phyloP scores from a whole-genome alignment of 2,329 filamentous ascomycete genomes.

The Coniella lustricola region DNA sequence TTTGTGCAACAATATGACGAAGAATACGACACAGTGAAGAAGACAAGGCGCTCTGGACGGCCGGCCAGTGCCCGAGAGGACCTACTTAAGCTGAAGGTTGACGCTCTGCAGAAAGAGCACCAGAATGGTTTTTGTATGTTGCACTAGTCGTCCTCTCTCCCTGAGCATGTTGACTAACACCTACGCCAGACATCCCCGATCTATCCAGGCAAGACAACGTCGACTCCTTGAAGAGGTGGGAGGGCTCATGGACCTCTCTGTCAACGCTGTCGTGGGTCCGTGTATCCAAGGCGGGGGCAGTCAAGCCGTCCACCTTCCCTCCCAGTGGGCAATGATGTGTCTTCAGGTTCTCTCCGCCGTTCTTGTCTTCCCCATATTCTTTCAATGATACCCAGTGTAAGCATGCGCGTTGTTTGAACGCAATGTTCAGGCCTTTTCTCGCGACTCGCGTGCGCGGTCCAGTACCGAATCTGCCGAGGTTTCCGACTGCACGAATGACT shows the following conservation, averaged over 20 bases:
- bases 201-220: conserved; percentile 61
- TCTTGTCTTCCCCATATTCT: neutral
- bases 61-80: conserved; percentile 74
- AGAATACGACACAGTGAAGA: conserved; percentile 59
- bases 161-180: conserved; percentile 14
- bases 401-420: neutral
- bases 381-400: neutral
- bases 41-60: conserved; percentile 67
- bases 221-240: conserved; percentile 63
- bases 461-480: too few species aligned
- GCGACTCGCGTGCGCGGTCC: neutral
- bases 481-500: too few species aligned
- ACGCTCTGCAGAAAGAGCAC: conserved; percentile 70
- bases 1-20: conserved; percentile 65
- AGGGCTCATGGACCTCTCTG: conserved; percentile 76
- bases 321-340: conserved; percentile 44
- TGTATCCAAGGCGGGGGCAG: conserved; percentile 56
- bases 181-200: conserved; percentile 60
- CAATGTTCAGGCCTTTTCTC: neutral
- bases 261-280: conserved; percentile 71
- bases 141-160: neutral
- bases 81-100: conserved; percentile 63
- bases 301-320: conserved; percentile 70
- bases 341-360: conserved; percentile 17
- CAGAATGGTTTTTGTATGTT: conserved; percentile 70